Evolutionary conservation across 768 basidiomycete genomes (phyloP).

Genomic region (Suillus americanus): DNA sequence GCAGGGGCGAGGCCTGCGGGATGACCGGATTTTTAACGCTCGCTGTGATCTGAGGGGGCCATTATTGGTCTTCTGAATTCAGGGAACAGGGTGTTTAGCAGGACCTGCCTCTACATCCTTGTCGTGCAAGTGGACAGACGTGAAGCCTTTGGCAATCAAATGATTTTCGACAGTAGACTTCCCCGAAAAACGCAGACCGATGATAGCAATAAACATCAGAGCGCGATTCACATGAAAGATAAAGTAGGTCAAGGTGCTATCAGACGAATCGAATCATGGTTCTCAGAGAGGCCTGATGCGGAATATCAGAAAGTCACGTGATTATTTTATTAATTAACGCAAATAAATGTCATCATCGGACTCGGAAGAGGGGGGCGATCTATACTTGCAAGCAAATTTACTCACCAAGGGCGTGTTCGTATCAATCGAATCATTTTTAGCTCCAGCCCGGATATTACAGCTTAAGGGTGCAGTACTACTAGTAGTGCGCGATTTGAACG

Average conservation of each 20-base stretch:
- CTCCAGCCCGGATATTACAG: too few species aligned
- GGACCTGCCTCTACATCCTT: slow-evolving; percentile 20
- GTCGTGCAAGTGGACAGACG: slow-evolving; percentile 40
- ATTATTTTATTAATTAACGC: neutral
- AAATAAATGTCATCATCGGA: too few species aligned
- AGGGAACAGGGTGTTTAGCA: neutral
- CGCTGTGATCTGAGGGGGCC: neutral
- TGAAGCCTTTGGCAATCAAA: slow-evolving; percentile 59
- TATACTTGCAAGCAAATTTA: too few species aligned
- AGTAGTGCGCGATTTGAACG: slow-evolving; percentile 55
- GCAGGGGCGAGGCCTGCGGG: neutral
- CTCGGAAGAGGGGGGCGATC: too few species aligned
- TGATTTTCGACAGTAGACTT: slow-evolving; percentile 61
- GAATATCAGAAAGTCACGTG: neutral
- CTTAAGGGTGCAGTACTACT: too few species aligned
- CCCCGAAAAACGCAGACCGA: slow-evolving; percentile 63
- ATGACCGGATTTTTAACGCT: neutral
- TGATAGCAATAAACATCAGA: slow-evolving; percentile 66
- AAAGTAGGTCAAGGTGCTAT: neutral
- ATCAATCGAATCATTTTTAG: slow-evolving; percentile 36
- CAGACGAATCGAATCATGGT: neutral
- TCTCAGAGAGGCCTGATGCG: too few species aligned
- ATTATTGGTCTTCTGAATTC: slow-evolving; percentile 1
- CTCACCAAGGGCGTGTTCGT: neutral
- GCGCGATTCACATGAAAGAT: neutral